A percentile compares a stretch with the other conserved stretches of the same genome.
phyloP scores from a whole-genome alignment of 2,329 filamentous ascomycete species.

The Xylaria arbuscula region DNA sequence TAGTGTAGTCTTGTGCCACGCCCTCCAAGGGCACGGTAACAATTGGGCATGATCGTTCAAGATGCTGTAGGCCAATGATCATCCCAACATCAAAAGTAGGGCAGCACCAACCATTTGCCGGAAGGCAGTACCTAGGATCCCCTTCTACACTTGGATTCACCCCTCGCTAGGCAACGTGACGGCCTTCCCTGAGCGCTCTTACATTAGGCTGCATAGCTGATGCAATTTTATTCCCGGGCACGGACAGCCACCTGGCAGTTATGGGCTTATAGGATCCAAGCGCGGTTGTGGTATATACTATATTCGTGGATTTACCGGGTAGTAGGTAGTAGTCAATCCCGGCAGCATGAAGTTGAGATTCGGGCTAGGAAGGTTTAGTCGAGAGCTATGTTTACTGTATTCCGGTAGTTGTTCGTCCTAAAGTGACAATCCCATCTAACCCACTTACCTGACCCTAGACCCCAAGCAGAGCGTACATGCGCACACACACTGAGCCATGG shows the following conservation, averaged over 20 bases:
- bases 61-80: constrained; percentile 10
- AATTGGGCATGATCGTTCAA: constrained; percentile 1
- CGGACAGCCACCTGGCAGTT: constrained; percentile 27
- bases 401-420: constrained; percentile 3
- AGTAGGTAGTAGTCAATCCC: constrained; percentile 9
- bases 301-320: neutral
- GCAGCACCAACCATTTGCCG: constrained; percentile 23
- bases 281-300: constrained; percentile 8
- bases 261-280: constrained; percentile 17
- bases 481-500: constrained; percentile 5
- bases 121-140: constrained; percentile 15
- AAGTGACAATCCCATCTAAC: neutral
- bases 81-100: constrained; percentile 3
- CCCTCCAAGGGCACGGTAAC: constrained; percentile 19
- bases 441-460: constrained; percentile 3
- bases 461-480: constrained; percentile 14
- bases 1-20: constrained; percentile 1
- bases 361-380: constrained; percentile 19
- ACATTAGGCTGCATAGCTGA: constrained; percentile 31
- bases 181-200: constrained; percentile 12
- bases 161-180: constrained; percentile 29
- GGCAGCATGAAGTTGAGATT: constrained; percentile 2
- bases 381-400: constrained; percentile 13
- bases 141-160: constrained; percentile 15
- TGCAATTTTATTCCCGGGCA: constrained; percentile 15